Evolutionary conservation across 495 filamentous ascomycete genomes (phyloP).

Genomic region (Hyaloscypha variabilis): DNA sequence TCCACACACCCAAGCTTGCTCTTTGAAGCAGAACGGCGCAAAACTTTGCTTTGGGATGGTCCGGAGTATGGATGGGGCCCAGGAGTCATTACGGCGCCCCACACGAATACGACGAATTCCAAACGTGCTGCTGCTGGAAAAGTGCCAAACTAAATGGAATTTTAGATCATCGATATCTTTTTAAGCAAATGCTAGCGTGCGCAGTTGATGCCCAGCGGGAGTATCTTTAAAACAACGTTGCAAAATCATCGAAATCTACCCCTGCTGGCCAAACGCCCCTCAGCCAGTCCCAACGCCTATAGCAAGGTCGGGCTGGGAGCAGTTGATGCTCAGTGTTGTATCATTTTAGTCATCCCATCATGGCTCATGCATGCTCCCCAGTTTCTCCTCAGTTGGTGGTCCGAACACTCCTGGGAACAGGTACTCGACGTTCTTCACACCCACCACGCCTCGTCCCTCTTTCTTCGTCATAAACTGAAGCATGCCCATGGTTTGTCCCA

Average conservation of each 20-base stretch:
- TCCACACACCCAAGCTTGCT: too few relatives aligned
- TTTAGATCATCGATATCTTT: neutral
- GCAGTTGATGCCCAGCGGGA: constrained; percentile 24
- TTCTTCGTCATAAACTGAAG: constrained; percentile 75
- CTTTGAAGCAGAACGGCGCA: too few relatives aligned
- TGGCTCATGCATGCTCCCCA: neutral
- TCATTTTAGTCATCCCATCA: neutral
- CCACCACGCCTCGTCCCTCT: constrained; percentile 62
- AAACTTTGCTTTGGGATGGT: too few relatives aligned
- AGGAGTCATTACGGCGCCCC: too few relatives aligned
- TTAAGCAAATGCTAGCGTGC: constrained; percentile 15
- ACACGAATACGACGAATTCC: too few relatives aligned
- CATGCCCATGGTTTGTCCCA: constrained; percentile 61
- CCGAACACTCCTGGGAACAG: constrained; percentile 69
- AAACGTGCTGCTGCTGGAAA: too few relatives aligned
- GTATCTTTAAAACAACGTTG: constrained; percentile 8
- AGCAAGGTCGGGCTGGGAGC: neutral
- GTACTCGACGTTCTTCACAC: constrained; percentile 70
- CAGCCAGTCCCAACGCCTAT: neutral
- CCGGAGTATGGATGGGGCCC: too few relatives aligned
- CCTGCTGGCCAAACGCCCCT: neutral
- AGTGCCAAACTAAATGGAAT: too few relatives aligned
- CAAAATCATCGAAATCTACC: constrained; percentile 1
- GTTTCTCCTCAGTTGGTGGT: neutral
- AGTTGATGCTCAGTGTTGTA: neutral